Percentiles rank a stretch among this genome's conserved stretches.
Conservation (phyloP, 139 green algal species). For the Eudorina sp. region DNA sequence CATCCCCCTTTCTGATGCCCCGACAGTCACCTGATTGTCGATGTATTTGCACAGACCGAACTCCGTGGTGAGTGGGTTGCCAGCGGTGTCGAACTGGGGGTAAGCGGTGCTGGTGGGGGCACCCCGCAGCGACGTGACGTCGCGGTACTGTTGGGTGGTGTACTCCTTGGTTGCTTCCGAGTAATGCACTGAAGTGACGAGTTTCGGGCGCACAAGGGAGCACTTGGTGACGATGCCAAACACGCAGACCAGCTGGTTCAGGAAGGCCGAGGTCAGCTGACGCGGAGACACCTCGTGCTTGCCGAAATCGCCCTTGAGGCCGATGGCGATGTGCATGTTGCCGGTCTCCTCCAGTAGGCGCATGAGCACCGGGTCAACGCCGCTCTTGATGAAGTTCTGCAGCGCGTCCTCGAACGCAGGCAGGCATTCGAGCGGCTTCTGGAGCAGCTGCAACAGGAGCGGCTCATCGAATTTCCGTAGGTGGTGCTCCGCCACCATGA, state of each 20-base stretch:
- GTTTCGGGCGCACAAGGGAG: conserved; percentile 92
- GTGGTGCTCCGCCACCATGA: conserved; percentile 82
- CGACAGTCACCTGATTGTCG: conserved; percentile 84
- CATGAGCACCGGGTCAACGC: conserved; percentile 52
- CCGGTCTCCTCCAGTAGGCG: conserved; percentile 62
- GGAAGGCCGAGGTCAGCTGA: conserved; percentile 80
- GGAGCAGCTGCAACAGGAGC: conserved; percentile 80
- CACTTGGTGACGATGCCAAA: conserved; percentile 97
- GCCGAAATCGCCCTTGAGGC: conserved; percentile 94
- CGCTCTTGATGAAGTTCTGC: conserved; percentile 72
- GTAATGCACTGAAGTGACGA: conserved; percentile 90
- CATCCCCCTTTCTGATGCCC: too few relatives aligned
- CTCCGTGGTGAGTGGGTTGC: conserved; percentile 94
- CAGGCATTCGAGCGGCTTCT: conserved; percentile 83
- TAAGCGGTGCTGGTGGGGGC: conserved; percentile 55
- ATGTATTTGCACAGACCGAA: conserved; percentile 95
- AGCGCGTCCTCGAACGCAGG: conserved; percentile 92
- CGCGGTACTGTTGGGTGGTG: conserved; percentile 87
- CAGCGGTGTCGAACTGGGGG: conserved; percentile 88
- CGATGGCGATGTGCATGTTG: conserved; percentile 75
- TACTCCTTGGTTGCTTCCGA: conserved; percentile 83
- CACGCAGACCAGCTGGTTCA: conserved; percentile 91
- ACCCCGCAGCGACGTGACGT: conserved; percentile 89
- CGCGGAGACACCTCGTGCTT: conserved; percentile 87
- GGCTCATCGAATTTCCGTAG: conserved; percentile 83